A percentile compares a stretch with the other conserved stretches of the same genome.
phyloP scores from a whole-genome alignment of 177 flowering plant species.

The Vitis hybrid region DNA sequence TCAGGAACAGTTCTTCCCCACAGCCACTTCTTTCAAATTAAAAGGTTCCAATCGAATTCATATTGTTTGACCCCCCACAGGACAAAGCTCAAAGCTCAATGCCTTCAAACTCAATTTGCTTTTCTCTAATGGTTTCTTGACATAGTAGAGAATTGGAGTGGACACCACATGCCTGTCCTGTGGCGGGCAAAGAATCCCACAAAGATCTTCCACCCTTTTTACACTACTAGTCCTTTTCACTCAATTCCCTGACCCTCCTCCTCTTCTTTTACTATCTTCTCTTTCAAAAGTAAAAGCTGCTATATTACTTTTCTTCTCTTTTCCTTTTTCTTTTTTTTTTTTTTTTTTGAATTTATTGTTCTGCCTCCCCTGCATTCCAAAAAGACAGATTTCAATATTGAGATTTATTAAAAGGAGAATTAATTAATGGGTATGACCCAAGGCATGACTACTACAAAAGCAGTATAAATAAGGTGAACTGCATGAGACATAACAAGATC shows the following conservation, averaged over 20 bases:
- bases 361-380: constrained; percentile 20
- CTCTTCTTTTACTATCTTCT: constrained; percentile 14
- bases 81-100: neutral
- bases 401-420: neutral
- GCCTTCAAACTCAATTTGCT: constrained; percentile 5
- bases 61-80: constrained; percentile 16
- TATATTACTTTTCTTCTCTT: constrained; percentile 4
- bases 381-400: neutral
- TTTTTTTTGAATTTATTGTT: neutral
- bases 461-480: neutral
- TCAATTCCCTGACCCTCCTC: constrained; percentile 11
- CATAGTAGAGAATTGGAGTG: constrained; percentile 23
- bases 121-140: constrained; percentile 19
- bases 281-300: constrained; percentile 32
- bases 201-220: constrained; percentile 23
- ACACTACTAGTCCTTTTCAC: constrained; percentile 22
- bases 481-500: neutral
- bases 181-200: constrained; percentile 47
- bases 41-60: constrained; percentile 19
- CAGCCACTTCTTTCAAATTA: constrained; percentile 1
- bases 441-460: neutral
- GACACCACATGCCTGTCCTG: constrained; percentile 43
- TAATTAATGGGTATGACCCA: neutral
- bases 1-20: constrained; percentile 2
- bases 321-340: neutral